Evolutionary conservation across 768 basidiomycete genomes (phyloP).

Genomic region (Xerocomellus amylosporus): DNA sequence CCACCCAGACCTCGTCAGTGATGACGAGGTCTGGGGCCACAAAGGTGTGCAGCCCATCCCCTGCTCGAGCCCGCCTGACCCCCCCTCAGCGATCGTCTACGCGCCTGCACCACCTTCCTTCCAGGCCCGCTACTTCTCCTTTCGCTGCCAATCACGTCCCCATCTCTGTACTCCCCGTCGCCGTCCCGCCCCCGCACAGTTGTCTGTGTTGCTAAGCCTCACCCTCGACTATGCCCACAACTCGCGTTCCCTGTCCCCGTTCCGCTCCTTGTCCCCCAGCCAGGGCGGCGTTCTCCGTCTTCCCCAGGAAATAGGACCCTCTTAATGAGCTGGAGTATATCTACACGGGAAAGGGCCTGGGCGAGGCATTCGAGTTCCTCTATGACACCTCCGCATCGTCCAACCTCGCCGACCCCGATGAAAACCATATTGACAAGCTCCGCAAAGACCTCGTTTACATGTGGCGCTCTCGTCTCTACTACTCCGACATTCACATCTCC

Average conservation of each 20-base stretch:
- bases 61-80: neutral
- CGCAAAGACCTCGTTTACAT: conserved; percentile 93
- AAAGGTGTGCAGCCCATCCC: conserved; percentile 65
- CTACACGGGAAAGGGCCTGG: conserved; percentile 89
- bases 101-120: conserved; percentile 91
- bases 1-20: too few species aligned
- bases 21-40: conserved; percentile 82
- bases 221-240: conserved; percentile 40
- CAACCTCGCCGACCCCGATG: conserved; percentile 47
- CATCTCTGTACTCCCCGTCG: conserved; percentile 47
- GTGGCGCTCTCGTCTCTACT: conserved; percentile 94
- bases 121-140: conserved; percentile 84
- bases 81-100: conserved; percentile 79
- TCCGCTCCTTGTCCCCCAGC: conserved; percentile 47
- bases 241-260: conserved; percentile 48
- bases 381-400: conserved; percentile 57
- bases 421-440: conserved; percentile 73
- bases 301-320: conserved; percentile 65
- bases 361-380: conserved; percentile 83
- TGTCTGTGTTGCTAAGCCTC: conserved; percentile 56
- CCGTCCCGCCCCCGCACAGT: conserved; percentile 55
- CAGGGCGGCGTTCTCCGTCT: conserved; percentile 54
- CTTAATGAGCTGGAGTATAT: conserved; percentile 94
- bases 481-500: conserved; percentile 83
- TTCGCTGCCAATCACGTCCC: conserved; percentile 54